Evolutionary conservation across 352 stramenopile genomes (phyloP).

Genomic region (Pythium dissimile): DNA sequence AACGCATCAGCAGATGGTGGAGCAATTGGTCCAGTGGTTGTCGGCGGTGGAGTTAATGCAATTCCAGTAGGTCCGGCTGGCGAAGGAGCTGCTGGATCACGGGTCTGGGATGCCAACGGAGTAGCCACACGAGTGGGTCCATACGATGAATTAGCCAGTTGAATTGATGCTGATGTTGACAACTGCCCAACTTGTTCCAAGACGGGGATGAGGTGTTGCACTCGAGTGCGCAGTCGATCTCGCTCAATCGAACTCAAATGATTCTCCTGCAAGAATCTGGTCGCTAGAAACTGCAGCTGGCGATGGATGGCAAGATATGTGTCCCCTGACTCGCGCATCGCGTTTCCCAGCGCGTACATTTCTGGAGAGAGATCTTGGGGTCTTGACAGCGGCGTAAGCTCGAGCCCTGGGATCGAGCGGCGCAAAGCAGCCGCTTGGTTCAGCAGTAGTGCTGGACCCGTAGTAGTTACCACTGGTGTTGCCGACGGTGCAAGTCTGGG

Average conservation of each 20-base stretch:
- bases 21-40: background rate
- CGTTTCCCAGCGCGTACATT: slow-evolving; percentile 22
- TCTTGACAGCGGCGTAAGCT: slow-evolving; percentile 13
- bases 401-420: slow-evolving; percentile 17
- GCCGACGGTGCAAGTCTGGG: background rate
- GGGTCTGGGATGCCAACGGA: background rate
- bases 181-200: slow-evolving; percentile 9
- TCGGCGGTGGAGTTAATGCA: background rate
- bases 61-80: too few relatives aligned
- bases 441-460: background rate
- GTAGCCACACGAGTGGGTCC: background rate
- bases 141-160: slow-evolving; percentile 14
- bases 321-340: slow-evolving; percentile 18
- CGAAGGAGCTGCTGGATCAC: background rate
- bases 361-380: slow-evolving; percentile 13
- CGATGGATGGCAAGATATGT: slow-evolving; percentile 25
- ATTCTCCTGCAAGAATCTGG: slow-evolving; percentile 16
- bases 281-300: slow-evolving; percentile 18
- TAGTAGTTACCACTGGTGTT: background rate
- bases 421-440: slow-evolving; percentile 17
- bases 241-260: slow-evolving; percentile 8
- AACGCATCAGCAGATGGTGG: background rate
- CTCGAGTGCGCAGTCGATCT: slow-evolving; percentile 6
- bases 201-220: slow-evolving; percentile 18
- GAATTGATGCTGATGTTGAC: slow-evolving; percentile 2